Evolutionary conservation across 2,329 filamentous ascomycete genomes (phyloP), one percentile per base, ranked within the genome.

Genomic region (Pseudogymnoascus sp.): DNA sequence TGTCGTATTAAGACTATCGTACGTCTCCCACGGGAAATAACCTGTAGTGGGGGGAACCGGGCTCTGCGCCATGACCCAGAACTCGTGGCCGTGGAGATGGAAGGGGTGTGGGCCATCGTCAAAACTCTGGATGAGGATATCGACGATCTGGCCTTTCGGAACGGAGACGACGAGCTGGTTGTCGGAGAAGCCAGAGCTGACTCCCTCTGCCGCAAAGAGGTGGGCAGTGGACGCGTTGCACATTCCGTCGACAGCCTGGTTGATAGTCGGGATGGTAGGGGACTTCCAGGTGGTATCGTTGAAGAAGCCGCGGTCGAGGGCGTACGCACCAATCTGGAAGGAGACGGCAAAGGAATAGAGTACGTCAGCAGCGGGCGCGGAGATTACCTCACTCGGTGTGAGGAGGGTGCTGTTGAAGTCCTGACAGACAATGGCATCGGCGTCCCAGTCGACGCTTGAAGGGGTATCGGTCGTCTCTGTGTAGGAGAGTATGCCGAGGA

Each of bases 121-220:
- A 50, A 85, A 79, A 71, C 92, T 93, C 78, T 92, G 90, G n/a
- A 93, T 77, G 16, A 91, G 76, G 61, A 93, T 81, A 71, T 93
- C 86, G 29, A 93, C 83, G n/a, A 90, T 79, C 65, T 86, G 74
- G 29, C 77, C 68, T 19, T 67, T 68, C 1, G 67, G 61, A 65
- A 78, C 71, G 64, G 79, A 80, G 1, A 80, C 76, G 44, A 79
- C 78, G 3, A 90, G 81, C 1, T 84, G 75, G 68, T 89, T 81
- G 0, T 86, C 86, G 72, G 82, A 81, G 8, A 77, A 76, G 26
- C 87, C 88, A 69, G 90, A 90, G 11, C 90, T 76, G 3, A 71
- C 67, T 0, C 67, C 67, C 2, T 40, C 44, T 11, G 50, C n/a
- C 19, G 62, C 63, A 60, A 67, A 68, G n/a, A 16, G 24, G 50